Conservation (phyloP, 768 basidiomycete genomes). For the Pulveroboletus frians region DNA sequence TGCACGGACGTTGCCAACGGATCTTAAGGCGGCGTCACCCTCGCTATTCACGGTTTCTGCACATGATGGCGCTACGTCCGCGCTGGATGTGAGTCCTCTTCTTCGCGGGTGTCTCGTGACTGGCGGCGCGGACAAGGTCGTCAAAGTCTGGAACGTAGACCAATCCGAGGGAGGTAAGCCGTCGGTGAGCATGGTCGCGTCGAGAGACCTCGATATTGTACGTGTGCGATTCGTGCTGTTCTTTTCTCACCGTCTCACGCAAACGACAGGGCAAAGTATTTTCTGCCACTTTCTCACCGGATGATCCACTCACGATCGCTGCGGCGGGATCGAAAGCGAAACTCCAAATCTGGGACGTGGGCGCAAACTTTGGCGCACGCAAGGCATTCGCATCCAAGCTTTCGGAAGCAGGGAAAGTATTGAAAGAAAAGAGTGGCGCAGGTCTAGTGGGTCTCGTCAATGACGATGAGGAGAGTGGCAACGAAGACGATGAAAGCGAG, state of each 20-base stretch:
- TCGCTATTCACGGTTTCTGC: constrained; percentile 87
- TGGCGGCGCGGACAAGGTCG: constrained; percentile 90
- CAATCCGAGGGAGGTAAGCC: constrained; percentile 57
- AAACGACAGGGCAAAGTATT: constrained; percentile 87
- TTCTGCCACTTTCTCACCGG: constrained; percentile 85
- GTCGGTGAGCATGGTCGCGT: constrained; percentile 77
- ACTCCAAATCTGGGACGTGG: constrained; percentile 94
- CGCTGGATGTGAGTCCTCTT: constrained; percentile 87
- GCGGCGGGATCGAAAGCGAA: constrained; percentile 93
- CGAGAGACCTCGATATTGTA: constrained; percentile 88
- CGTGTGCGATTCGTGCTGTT: constrained; percentile 32
- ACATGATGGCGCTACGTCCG: constrained; percentile 86
- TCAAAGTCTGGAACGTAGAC: constrained; percentile 95
- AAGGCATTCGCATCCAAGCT: constrained; percentile 81
- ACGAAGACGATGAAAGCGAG: constrained; percentile 37
- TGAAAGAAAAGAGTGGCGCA: constrained; percentile 61
- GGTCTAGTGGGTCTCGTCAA: constrained; percentile 66
- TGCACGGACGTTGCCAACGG: constrained; percentile 72
- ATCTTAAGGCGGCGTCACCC: constrained; percentile 57
- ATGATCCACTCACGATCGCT: constrained; percentile 89
- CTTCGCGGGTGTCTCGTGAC: constrained; percentile 89
- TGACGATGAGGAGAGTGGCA: constrained; percentile 66
- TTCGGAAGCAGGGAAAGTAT: constrained; percentile 57
- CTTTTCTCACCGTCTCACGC: not conserved
- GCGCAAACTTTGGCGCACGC: constrained; percentile 73